Percentiles rank a stretch among this genome's conserved stretches.
These are phyloP conservation scores for Vigna mungo DNA, from an alignment of 306 rosid genomes.

Conservation along the genomic window DNA sequence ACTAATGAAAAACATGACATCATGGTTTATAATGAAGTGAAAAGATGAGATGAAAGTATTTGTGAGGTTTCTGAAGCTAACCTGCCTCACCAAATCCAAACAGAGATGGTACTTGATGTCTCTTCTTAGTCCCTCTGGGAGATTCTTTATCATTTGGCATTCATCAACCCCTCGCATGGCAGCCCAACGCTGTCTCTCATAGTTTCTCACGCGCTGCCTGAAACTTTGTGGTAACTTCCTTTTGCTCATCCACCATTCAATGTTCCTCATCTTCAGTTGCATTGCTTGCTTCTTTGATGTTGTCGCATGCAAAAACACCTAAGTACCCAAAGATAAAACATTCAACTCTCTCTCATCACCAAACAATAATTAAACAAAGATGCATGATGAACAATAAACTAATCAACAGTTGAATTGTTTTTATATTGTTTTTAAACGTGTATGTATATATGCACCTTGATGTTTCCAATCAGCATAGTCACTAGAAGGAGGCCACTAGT, in stretches of 20 bases:
- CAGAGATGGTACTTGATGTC: constrained; percentile 96
- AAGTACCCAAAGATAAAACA: not conserved
- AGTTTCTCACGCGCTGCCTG: constrained; percentile 83
- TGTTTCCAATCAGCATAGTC: constrained; percentile 96
- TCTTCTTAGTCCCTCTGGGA: constrained; percentile 88
- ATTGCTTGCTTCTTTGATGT: constrained; percentile 94
- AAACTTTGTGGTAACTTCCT: constrained; percentile 74
- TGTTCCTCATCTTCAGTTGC: constrained; percentile 90
- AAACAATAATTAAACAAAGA: not conserved
- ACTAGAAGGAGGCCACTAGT: constrained; percentile 91
- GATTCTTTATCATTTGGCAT: constrained; percentile 74
- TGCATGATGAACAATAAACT: not conserved
- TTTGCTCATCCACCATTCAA: constrained; percentile 98
- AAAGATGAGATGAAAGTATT: not conserved
- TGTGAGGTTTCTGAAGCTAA: constrained; percentile 15
- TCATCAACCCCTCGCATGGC: constrained; percentile 95
- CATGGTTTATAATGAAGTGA: too few species aligned
- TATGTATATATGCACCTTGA: constrained; percentile 62
- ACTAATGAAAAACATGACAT: too few species aligned
- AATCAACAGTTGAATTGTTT: not conserved
- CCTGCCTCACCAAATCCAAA: constrained; percentile 89
- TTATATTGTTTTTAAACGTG: too few species aligned
- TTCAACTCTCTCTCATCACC: not conserved
- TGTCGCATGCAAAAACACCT: constrained; percentile 93
- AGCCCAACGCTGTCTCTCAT: constrained; percentile 90